These are phyloP conservation scores for Phylloporus rhodoxanthus DNA, from an alignment of 768 basidiomycete species.

Conservation along the genomic window DNA sequence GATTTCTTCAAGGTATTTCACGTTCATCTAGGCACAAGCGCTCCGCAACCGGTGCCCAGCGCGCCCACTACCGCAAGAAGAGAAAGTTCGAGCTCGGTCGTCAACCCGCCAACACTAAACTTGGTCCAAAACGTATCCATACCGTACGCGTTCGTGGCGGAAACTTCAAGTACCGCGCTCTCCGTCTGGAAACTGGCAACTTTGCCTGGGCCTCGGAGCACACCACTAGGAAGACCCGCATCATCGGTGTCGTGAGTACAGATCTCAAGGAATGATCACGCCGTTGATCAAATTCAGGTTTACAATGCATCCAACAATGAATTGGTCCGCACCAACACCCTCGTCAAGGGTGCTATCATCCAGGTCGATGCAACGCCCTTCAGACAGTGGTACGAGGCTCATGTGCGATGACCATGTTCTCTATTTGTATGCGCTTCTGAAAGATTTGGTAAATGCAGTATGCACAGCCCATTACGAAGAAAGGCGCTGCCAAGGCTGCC, in stretches of 20 bases:
- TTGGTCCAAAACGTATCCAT: conserved; percentile 93
- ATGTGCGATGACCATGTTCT: conserved; percentile 54
- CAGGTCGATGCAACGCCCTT: conserved; percentile 98
- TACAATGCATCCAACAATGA: conserved; percentile 99
- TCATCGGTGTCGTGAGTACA: conserved; percentile 85
- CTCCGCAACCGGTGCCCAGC: conserved; percentile 86
- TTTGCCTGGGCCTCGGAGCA: conserved; percentile 98
- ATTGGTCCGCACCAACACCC: conserved; percentile 98
- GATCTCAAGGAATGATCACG: conserved; percentile 6
- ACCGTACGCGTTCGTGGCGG: conserved; percentile 93
- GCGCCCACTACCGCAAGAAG: conserved; percentile 98
- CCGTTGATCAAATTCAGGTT: conserved; percentile 44
- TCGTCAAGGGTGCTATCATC: conserved; percentile 95
- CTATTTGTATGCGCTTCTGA: conserved; percentile 1
- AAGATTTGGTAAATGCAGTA: conserved; percentile 49
- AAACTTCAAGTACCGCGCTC: conserved; percentile 90
- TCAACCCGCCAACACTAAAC: conserved; percentile 95
- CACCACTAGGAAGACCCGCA: conserved; percentile 89
- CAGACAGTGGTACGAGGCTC: conserved; percentile 99
- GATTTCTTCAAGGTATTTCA: conserved; percentile 74
- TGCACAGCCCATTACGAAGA: conserved; percentile 91
- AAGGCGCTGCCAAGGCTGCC: conserved; percentile 54
- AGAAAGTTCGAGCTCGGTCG: conserved; percentile 99
- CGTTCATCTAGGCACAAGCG: conserved; percentile 97
- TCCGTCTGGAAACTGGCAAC: conserved; percentile 95